phyloP scores from a whole-genome alignment of 2,329 filamentous ascomycete genomes.

The Scedosporium boydii region DNA sequence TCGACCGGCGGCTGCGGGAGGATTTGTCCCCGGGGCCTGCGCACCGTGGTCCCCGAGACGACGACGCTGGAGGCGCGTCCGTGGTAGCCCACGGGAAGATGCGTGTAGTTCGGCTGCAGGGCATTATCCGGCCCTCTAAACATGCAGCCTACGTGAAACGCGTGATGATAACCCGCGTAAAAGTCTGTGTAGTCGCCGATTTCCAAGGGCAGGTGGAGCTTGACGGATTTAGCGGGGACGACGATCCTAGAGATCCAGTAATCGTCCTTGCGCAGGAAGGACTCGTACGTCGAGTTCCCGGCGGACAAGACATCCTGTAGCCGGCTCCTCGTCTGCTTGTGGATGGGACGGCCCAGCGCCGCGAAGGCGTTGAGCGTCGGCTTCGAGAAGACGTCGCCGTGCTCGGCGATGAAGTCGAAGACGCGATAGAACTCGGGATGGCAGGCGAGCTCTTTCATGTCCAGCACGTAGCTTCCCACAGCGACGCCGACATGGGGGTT shows the following conservation, averaged over 20 bases:
- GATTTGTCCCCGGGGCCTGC: slow-evolving; percentile 57
- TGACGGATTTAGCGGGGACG: slow-evolving; percentile 33
- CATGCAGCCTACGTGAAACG: slow-evolving; percentile 51
- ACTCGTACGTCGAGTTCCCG: slow-evolving; percentile 26
- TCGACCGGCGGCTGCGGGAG: slow-evolving; percentile 13
- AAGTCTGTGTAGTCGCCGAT: slow-evolving; percentile 64
- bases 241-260: slow-evolving; percentile 19
- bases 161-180: slow-evolving; percentile 66
- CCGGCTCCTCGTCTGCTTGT: slow-evolving; percentile 55
- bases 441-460: slow-evolving; percentile 31
- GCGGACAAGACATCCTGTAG: slow-evolving; percentile 49
- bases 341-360: slow-evolving; percentile 1
- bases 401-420: slow-evolving; percentile 5
- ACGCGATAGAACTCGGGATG: slow-evolving; percentile 9
- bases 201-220: slow-evolving; percentile 43
- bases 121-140: slow-evolving; percentile 62
- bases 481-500: slow-evolving; percentile 55
- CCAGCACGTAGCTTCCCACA: slow-evolving; percentile 57
- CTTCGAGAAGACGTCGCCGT: slow-evolving; percentile 18
- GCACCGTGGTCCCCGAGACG: slow-evolving; percentile 56
- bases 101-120: slow-evolving; percentile 59
- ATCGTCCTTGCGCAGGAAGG: slow-evolving; percentile 25
- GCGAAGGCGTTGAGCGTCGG: slow-evolving; percentile 31
- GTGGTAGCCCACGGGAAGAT: slow-evolving; percentile 66
- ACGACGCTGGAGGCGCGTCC: slow-evolving; percentile 62